Evolutionary conservation across 2,329 filamentous ascomycete species (phyloP), one percentile per base, ranked within the genome.

Genomic region (Aspergillus novofumigatus): DNA sequence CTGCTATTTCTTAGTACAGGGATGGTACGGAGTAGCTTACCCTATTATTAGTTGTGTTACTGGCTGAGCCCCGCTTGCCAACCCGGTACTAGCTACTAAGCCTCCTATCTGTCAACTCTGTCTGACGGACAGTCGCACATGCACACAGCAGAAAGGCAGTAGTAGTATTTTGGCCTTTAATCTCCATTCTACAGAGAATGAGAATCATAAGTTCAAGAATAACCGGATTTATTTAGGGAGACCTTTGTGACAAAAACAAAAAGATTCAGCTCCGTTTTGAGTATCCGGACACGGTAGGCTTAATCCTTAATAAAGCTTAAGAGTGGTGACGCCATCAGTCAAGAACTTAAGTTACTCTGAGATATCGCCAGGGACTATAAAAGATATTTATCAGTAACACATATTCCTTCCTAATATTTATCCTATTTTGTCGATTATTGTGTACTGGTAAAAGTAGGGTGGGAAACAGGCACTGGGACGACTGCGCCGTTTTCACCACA

Each of bases 61-160:
- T 47, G 44, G 44, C 56, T 50, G 49, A 25, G 55, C 58, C 56
- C 60, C 59, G 54, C 60, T 57, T 60, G 60, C 60, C 58, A 62
- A 53, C 60, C 56, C 48, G 42, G 52, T 56, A 51, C 57, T 58
- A 59, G 59, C 45, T 54, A 53, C 57, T 58, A 59, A 61, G 49
- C 55, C 49, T 57, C 45, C 53, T 49, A 44, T 28, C 29, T 35
- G 47, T n/a, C 35, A 20, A 20, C n/a, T 29, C 26, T 48, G 42
- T 51, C 49, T 52, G 35, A 52, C 50, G 44, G 35, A 53, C 49
- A 14, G 44, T 29, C 53, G 20, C 26, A 48, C 14, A 26, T 49
- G 4, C n/a, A 45, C n/a, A 23, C 10, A 23, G 20, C 42, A 49
- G 14, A 25, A 28, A 53, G 47, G 28, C 29, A 21, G n/a, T 1